Percentiles rank a stretch among this genome's conserved stretches.
Conservation (phyloP, 495 filamentous ascomycete species). For the Penicillium canariense region DNA sequence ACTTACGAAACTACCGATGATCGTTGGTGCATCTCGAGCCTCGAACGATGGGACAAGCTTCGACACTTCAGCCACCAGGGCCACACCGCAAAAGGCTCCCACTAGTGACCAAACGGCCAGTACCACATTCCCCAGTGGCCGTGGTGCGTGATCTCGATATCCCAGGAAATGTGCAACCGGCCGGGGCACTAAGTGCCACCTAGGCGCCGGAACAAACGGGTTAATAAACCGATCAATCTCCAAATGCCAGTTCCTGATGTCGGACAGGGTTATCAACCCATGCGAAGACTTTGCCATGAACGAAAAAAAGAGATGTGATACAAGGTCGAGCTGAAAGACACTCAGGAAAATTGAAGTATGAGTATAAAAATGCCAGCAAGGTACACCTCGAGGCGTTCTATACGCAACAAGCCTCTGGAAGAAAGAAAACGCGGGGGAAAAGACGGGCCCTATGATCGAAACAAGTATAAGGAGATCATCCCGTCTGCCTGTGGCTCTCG, state of each 20-base stretch:
- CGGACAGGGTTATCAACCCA: constrained; percentile 6
- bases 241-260: constrained; percentile 46
- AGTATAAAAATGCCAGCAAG: too few species aligned
- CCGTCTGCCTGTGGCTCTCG: not conserved
- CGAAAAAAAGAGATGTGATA: not conserved
- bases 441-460: not conserved
- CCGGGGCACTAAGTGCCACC: constrained; percentile 38
- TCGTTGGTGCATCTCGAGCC: constrained; percentile 34
- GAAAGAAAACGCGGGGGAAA: too few species aligned
- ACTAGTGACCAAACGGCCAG: constrained; percentile 44
- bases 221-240: constrained; percentile 67
- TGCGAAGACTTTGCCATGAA: constrained; percentile 10
- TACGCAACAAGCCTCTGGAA: not conserved
- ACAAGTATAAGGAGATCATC: not conserved
- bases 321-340: not conserved
- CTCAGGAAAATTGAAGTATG: too few species aligned
- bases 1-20: constrained; percentile 46
- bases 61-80: constrained; percentile 41
- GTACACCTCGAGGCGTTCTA: not conserved
- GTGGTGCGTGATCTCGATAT: constrained; percentile 31
- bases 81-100: constrained; percentile 45
- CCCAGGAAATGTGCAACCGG: constrained; percentile 43
- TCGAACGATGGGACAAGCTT: constrained; percentile 39
- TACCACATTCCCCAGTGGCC: constrained; percentile 36
- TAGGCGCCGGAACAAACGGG: constrained; percentile 52